Evolutionary conservation across 2,329 filamentous ascomycete species (phyloP), one percentile per base, ranked within the genome.

Genomic region (Macrophomina tecta): DNA sequence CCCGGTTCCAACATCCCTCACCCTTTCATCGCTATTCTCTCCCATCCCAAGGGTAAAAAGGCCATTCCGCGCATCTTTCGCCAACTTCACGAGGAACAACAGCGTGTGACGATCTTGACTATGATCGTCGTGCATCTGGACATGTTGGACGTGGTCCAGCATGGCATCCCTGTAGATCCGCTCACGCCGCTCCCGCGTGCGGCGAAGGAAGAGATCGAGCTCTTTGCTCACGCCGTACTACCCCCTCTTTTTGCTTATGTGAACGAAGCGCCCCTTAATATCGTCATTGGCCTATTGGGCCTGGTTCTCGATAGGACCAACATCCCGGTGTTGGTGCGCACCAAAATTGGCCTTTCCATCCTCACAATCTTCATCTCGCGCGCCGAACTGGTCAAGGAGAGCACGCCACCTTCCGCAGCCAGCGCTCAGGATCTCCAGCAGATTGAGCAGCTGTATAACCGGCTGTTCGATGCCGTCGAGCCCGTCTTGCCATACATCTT

Each of bases 81-180:
- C 51, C 93, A 97, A 74, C 91, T 97, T 45, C 42, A 45, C 63
- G 91, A 91, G 70, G 91, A 94, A 69, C 91, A 97, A 75, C 94
- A 98, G 80, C 92, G 94, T 60, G 94, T 95, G 28, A 98, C 94
- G 0, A 93, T 98, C 69, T 85, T 99, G 69, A 99, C 95, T 5
- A 94, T 99, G 86, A 94, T 99, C 71, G 88, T 97, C 68, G 90
- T 97, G 62, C 93, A 98, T 73, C 88, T 99, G 38, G 95, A 98
- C 77, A 89, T 91, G 71, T 85, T 99, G 48, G 93, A 97, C 73
- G 94, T 99, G 60, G 90, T 98, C 67, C 89, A 91, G 66, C 88
- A 91, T 65, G 94, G 91, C 1, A 89, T 93, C 70, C 48, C 65
- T 51, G 45, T 45, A 34, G 91, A 90, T 16, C 91, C 96, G 74